Evolutionary conservation across 139 green algal genomes (phyloP), one percentile per base, ranked within the genome.

Genomic region (Cymbomonas tetramitiformis): DNA sequence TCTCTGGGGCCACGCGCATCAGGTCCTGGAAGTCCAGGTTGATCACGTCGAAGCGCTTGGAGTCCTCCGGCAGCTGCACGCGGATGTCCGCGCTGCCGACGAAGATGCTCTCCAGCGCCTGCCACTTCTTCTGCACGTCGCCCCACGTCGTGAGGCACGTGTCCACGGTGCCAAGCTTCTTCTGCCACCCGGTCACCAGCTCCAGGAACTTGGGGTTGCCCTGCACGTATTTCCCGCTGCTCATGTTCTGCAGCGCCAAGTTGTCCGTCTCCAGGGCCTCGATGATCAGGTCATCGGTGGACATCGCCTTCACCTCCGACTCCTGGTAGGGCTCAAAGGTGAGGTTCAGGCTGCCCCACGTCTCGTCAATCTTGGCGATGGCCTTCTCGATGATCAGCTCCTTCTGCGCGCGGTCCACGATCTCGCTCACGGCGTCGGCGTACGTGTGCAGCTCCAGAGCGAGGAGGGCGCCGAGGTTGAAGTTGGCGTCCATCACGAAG

Each of bases 91-190:
- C 83, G 0, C 64, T 82, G 38, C 83, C 83, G 7, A 88, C 61
- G 54, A 94, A 95, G 58, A 95, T 94, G 54, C 68, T 75, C 69
- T 94, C 82, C 29, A 95, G 72, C 19, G 79, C 78, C 61, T 83
- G 78, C 86, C 86, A 95, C 70, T 93, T 92, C 69, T 81, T 86
- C 70, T 94, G 86, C 39, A 90, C 81, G 38, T 93, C 80, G 9
- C 31, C 29, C 86, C 86, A 95, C 9, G 77, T 83, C 30, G 46
- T 61, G 24, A 94, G 67, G 33, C 86, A 72, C 8, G 62, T 65
- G 64, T 93, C 84, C 34, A 94, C 84, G 0, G 68, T 76, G 38
- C 80, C 83, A 50, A 94, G 79, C 58, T 86, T 84, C 46, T 75
- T 79, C 73, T 95, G 87, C 84, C 82, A 95, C 31, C 69, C 69